Evolutionary conservation across 352 stramenopile species (phyloP).

Genomic region (Bremia lactucae): DNA sequence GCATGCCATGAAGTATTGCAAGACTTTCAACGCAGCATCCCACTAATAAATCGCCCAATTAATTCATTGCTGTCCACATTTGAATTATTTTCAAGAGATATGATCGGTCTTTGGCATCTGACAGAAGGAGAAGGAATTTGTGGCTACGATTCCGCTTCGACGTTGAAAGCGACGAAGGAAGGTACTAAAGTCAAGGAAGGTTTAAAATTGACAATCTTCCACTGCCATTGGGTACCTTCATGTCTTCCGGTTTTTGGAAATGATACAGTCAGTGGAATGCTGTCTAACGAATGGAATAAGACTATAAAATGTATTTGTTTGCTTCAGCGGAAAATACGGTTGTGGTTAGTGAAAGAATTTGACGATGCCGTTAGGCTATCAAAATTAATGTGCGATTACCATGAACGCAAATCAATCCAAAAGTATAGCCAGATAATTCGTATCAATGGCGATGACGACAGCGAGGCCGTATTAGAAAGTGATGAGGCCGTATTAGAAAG

Average conservation of each 20-base stretch:
- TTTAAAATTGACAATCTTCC: conserved; percentile 36
- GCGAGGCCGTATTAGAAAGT: conserved; percentile 14
- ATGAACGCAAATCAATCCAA: conserved; percentile 25
- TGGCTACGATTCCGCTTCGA: conserved; percentile 31
- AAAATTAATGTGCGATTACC: conserved; percentile 28
- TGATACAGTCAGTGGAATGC: conserved; percentile 25
- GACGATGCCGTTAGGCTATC: conserved; percentile 20
- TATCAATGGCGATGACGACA: conserved; percentile 22
- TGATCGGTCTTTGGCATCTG: conserved; percentile 62
- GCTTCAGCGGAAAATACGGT: conserved; percentile 34
- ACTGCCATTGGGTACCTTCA: conserved; percentile 54
- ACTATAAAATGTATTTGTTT: conserved; percentile 19
- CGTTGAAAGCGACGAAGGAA: conserved; percentile 6
- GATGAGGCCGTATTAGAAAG: conserved; percentile 17
- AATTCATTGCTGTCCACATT: conserved; percentile 7
- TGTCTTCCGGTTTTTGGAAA: conserved; percentile 52
- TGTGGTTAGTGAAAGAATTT: conserved; percentile 14
- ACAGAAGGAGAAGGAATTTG: conserved; percentile 66
- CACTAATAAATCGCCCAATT: conserved; percentile 16
- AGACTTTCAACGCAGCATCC: conserved; percentile 58
- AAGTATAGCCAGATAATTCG: conserved; percentile 19
- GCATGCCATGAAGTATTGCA: conserved; percentile 29
- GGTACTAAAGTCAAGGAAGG: conserved; percentile 12
- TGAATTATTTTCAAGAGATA: conserved; percentile 11
- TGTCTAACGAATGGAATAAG: conserved; percentile 17